Evolutionary conservation across 2,329 filamentous ascomycete genomes (phyloP), one percentile per base, ranked within the genome.

Genomic region (Ceratocystis variospora): DNA sequence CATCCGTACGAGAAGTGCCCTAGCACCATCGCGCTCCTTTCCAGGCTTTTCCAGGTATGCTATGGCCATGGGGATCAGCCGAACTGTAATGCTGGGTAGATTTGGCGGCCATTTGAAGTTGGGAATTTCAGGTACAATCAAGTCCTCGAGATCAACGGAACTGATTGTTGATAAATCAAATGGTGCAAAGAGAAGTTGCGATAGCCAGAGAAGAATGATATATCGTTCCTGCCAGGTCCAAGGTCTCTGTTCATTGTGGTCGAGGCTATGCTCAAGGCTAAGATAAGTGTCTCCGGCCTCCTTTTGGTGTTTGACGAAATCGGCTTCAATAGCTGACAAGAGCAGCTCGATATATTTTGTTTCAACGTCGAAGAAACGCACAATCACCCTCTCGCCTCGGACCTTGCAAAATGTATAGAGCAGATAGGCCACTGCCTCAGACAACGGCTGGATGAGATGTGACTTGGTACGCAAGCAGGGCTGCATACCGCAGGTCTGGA

Each of bases 331-430:
- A 17, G 87, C 87, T 1, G 81, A 80, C 7, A 96, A 79, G 68
- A 99, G 80, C 0, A 87, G 81, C 73, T 96, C 92, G 15, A 99
- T 82, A 72, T 92, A 87, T 72, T 83, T 87, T 1, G 91, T 87
- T 74, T 97, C 94, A 70, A 94, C 96, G 73, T 89, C 93, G 70
- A 99, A 79, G 73, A 97, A 96, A 53, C 90, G 85, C 64, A 91
- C 86, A 71, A 99, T 87, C 63, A 99, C 87, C 75, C 97, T 97
- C 73, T 94, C 87, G 28, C 94, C 93, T 64, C 94, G 84, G 63
- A 97, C 87, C 76, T 99, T 99, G 80, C 91, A 96, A 68, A 99
- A 87, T 0, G 87, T 87, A 73, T 97, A 97, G 45, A 99, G 75
- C 1, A 97, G 37, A 79, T 69, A 82, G 84, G 74, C 87, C 90